Conservation (phyloP, 345 rosid genomes). For the Dimocarpus longan region DNA sequence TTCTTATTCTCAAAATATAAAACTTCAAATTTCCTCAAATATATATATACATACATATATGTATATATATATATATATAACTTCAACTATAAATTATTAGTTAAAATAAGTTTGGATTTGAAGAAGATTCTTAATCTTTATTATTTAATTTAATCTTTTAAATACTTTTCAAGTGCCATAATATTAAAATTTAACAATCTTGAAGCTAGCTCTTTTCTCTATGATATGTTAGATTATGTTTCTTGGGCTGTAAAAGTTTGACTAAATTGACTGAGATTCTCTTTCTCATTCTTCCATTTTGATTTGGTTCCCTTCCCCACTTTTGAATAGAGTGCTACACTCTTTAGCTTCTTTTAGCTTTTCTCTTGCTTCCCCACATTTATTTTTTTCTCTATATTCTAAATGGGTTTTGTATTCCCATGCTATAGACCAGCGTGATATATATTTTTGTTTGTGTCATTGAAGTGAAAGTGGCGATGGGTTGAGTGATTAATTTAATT, state of each 20-base stretch:
- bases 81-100: too few relatives aligned
- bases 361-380: constrained; percentile 8
- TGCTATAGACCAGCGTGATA: too few relatives aligned
- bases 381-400: constrained; percentile 3
- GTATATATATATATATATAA: too few relatives aligned
- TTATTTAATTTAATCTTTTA: neutral
- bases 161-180: too few relatives aligned
- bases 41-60: too few relatives aligned
- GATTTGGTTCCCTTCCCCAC: constrained; percentile 28
- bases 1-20: too few relatives aligned
- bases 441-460: neutral
- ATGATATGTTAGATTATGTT: constrained; percentile 32
- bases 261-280: constrained; percentile 39
- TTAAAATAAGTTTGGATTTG: neutral
- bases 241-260: constrained; percentile 42
- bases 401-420: constrained; percentile 8
- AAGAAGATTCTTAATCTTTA: neutral
- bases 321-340: constrained; percentile 25
- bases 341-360: constrained; percentile 17
- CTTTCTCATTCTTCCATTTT: constrained; percentile 40
- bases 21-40: too few relatives aligned
- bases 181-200: too few relatives aligned
- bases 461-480: constrained; percentile 14
- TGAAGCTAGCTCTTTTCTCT: constrained; percentile 31
- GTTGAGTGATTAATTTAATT: constrained; percentile 20